phyloP scores from a whole-genome alignment of 2,329 filamentous ascomycete genomes.

The Microcera coccophila region DNA sequence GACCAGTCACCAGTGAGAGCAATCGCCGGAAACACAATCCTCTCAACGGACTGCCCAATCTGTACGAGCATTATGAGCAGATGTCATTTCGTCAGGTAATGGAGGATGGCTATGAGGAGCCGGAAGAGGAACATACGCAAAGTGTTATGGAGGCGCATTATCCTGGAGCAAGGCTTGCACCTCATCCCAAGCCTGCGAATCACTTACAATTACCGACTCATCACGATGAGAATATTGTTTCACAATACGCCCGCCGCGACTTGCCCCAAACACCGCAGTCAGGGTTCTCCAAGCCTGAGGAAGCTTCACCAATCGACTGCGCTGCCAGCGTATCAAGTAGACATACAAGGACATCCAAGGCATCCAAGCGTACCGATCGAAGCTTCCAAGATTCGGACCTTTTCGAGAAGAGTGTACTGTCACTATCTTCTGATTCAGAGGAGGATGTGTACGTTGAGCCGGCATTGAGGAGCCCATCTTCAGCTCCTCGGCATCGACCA shows the following conservation, averaged over 20 bases:
- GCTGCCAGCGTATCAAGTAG: conserved; percentile 53
- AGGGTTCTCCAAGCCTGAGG: conserved; percentile 16
- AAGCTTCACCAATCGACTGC: conserved; percentile 37
- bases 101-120: conserved; percentile 21
- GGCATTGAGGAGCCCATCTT: conserved; percentile 21
- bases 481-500: conserved; percentile 23
- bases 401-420: conserved; percentile 52
- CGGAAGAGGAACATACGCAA: conserved; percentile 10
- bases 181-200: conserved; percentile 11
- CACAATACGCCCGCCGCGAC: conserved; percentile 24
- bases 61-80: conserved; percentile 58
- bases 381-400: conserved; percentile 51
- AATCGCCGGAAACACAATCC: conserved; percentile 21
- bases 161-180: neutral
- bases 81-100: conserved; percentile 47
- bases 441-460: conserved; percentile 35
- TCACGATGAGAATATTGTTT: conserved; percentile 22
- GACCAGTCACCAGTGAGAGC: conserved; percentile 26
- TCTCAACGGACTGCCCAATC: conserved; percentile 43
- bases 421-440: conserved; percentile 57
- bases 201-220: conserved; percentile 12
- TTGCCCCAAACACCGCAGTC: conserved; percentile 22
- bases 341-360: conserved; percentile 52
- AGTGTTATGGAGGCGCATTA: conserved; percentile 2
- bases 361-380: conserved; percentile 44